These are phyloP conservation scores for Lactarius sp. DNA, from an alignment of 768 basidiomycete species.

Conservation along the genomic window DNA sequence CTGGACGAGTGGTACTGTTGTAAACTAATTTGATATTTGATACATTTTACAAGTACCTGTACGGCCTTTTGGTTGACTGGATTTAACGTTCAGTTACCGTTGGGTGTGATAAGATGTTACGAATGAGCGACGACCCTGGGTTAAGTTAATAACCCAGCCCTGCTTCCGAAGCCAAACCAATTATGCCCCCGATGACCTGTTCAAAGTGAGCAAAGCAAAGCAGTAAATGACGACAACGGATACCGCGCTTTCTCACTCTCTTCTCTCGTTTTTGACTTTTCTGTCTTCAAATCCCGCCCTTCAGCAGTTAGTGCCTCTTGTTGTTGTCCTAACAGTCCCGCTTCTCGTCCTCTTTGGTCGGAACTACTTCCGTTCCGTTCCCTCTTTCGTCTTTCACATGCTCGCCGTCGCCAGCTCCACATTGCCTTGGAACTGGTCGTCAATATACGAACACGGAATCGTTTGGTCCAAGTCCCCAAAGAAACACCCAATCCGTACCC, in stretches of 20 bases:
- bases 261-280: conserved; percentile 16
- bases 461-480: conserved; percentile 42
- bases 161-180: background rate
- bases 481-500: conserved; percentile 44
- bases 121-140: too few relatives aligned
- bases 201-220: background rate
- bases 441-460: conserved; percentile 20
- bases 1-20: background rate
- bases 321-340: conserved; percentile 46
- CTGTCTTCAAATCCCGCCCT: conserved; percentile 32
- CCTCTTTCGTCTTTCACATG: conserved; percentile 42
- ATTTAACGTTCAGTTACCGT: background rate
- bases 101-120: background rate
- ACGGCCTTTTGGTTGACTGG: too few relatives aligned
- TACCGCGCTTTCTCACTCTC: background rate
- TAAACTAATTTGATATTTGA: background rate
- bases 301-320: conserved; percentile 54
- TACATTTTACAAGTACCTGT: background rate
- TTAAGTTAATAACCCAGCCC: background rate
- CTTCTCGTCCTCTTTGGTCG: conserved; percentile 33
- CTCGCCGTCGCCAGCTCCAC: conserved; percentile 51
- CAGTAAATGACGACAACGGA: conserved; percentile 19
- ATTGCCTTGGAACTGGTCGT: conserved; percentile 61
- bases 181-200: background rate
- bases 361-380: conserved; percentile 28